Base-by-base conservation (phyloP, 2,329 filamentous ascomycete species). In the Teratosphaeria nubilosa region DNA sequence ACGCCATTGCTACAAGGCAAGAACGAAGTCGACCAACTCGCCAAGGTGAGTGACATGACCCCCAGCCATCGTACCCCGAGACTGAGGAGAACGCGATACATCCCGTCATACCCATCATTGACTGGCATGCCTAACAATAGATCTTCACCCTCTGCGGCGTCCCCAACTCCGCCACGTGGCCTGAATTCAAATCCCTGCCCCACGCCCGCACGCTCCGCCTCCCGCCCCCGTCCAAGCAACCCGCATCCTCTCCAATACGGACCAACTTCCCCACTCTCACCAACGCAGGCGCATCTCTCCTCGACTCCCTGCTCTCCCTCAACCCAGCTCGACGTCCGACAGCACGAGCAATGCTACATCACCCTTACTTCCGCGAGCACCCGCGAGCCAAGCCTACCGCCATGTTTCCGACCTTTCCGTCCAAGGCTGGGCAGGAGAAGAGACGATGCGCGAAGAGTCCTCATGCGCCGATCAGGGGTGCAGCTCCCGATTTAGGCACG, bases 401-500 rank as follows among this genome's bases (percentile, higher is more conserved):
- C 66, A 87, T 99, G 86, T 97, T 99, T 70, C 94, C 94, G 2
- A 97, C 94, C 0, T 99, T 97, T 71, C 94, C 94, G 0, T 94
- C 88, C 66, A 96, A 95, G 73, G 94, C 94, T 0, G 90, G 91
- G 1, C 88, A 94, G 77, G 94, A 99, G 78, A 87, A 86, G 69
- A 78, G 89, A 63, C 79, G 83, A 41, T 13, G 51, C 13, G 79
- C 82, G 60, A 84, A 85, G 60, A 91, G 86, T 62, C 94, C 94
- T 0, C 86, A 91, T 72, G 94, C 94, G 6, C 94, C 94, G 0
- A 83, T 82, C 45, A 79, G 92, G 32, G 91, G 91, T 0, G 84
- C 55, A 14, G 68, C 68, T 41, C 67, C 68, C 0, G 63, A 63
- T 1, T 41, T 68, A 52, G 60, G 62, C 25, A 7, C 24, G 20